Base-by-base conservation (phyloP, 2,329 filamentous ascomycete genomes). In the Calonectria hawksworthii region DNA sequence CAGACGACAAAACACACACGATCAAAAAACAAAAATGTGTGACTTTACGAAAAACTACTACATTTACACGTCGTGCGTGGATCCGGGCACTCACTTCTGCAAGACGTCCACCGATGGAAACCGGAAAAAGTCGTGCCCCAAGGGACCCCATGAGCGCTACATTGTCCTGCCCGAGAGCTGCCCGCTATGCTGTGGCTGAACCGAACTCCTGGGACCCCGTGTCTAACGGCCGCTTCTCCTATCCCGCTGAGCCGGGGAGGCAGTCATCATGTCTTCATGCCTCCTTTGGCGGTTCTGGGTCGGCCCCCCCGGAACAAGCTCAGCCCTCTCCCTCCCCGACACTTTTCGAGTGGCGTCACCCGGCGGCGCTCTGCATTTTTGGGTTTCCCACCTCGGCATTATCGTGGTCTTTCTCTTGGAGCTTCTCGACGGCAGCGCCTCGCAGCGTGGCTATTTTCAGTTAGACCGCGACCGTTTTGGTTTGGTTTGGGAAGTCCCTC, bases 11-110 rank as follows among this genome's bases (percentile, higher is more conserved):
- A 8, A 38, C 47, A 44, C 38, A 36, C 63, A n/a, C n/a, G n/a
- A n/a, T n/a, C n/a, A n/a, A n/a, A n/a, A 36, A 47, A 54, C 36
- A 64, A 54, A 72, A 74, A 91, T 92, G 90, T 92, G 90, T 82
- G 88, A 91, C 83, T 94, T 93, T 82, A 93, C 92, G 81, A 94
- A 93, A 81, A 94, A 94, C 85, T 95, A 93, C 84, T 95, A 94
- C 85, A 93, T 95, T 84, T 95, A 95, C 86, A 92, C 92, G 72
- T 89, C 91, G 54, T 95, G 94, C 81, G 85, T 89, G 72, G 92
- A 95, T 81, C 93, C 93, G 0, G 91, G 91, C 51, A 88, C 90
- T 21, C 94, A 95, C 83, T 95, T 94, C 84, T 93, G 94, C 83
- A 89, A 91, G 77, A 94, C 92, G 2, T 92, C 92, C 1, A 87